Percentiles rank a stretch among this genome's conserved stretches.
Evolutionary conservation across 805 yeast genomes (phyloP).

Genomic region (Peterozyma xylosa): DNA sequence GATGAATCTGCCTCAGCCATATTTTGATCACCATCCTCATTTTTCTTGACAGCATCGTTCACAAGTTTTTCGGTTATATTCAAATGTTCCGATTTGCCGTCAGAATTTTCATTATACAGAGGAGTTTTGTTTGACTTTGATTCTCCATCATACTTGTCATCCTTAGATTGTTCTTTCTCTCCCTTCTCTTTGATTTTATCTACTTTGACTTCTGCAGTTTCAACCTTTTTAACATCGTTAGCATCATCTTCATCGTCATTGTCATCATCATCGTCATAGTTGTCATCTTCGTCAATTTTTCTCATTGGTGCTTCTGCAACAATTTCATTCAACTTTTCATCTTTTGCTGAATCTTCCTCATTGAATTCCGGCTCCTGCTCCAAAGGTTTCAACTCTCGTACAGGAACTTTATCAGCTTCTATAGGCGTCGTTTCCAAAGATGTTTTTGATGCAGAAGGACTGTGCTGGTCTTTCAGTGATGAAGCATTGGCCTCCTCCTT

Average conservation of each 20-base stretch:
- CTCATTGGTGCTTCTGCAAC: constrained; percentile 22
- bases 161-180: neutral
- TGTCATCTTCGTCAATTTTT: constrained; percentile 27
- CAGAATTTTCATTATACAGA: neutral
- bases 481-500: neutral
- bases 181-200: neutral
- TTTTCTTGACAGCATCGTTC: too few species aligned
- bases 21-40: too few species aligned
- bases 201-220: neutral
- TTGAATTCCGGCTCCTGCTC: constrained; percentile 16
- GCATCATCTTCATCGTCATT: constrained; percentile 7
- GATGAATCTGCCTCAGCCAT: too few species aligned
- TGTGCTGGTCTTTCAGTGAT: neutral
- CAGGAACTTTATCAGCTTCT: too few species aligned
- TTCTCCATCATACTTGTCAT: neutral
- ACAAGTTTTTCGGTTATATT: too few species aligned
- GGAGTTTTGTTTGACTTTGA: neutral
- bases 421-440: too few species aligned
- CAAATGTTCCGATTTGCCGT: too few species aligned
- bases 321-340: neutral
- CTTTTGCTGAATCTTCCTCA: constrained; percentile 4
- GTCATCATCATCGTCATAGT: constrained; percentile 24
- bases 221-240: neutral
- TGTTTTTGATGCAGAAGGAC: too few species aligned
- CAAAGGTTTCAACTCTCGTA: constrained; percentile 1